phyloP scores from a whole-genome alignment of 768 basidiomycete species.

The Pulveroboletus sp. region DNA sequence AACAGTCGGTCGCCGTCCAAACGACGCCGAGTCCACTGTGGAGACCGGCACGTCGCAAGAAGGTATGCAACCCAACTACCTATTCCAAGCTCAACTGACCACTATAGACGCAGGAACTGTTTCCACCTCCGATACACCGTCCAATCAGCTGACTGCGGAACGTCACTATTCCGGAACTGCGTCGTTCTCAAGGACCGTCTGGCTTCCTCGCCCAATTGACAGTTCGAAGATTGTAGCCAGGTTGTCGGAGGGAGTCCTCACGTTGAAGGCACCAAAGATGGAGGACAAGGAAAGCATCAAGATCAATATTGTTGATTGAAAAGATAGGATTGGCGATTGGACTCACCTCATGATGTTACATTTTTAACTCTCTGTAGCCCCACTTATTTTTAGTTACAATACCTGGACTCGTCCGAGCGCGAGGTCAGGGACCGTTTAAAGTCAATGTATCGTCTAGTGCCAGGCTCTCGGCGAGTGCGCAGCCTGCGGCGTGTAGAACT shows the following conservation, averaged over 20 bases:
- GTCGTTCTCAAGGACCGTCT: constrained; percentile 66
- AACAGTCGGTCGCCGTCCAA: constrained; percentile 30
- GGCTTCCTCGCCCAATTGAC: constrained; percentile 66
- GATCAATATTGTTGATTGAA: constrained; percentile 35
- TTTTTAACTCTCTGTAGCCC: constrained; percentile 6
- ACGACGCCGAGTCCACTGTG: constrained; percentile 18
- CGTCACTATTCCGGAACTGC: constrained; percentile 55
- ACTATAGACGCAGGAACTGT: constrained; percentile 6
- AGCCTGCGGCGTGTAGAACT: too few relatives aligned
- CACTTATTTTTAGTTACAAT: neutral
- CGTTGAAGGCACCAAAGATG: constrained; percentile 55
- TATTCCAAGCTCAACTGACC: neutral
- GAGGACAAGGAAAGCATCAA: constrained; percentile 56
- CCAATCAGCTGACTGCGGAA: constrained; percentile 56
- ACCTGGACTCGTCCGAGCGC: neutral
- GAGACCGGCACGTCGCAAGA: constrained; percentile 14
- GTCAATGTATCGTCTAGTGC: too few relatives aligned
- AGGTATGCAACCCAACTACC: constrained; percentile 23
- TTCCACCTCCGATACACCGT: constrained; percentile 16
- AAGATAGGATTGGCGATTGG: neutral
- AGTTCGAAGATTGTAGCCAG: constrained; percentile 57
- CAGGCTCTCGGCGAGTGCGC: too few relatives aligned
- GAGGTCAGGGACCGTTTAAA: too few relatives aligned
- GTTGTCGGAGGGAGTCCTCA: constrained; percentile 68
- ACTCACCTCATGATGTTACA: neutral